Evolutionary conservation across 2,329 filamentous ascomycete species (phyloP), one percentile per base, ranked within the genome.

Genomic region (Amauroascus verrucosus): DNA sequence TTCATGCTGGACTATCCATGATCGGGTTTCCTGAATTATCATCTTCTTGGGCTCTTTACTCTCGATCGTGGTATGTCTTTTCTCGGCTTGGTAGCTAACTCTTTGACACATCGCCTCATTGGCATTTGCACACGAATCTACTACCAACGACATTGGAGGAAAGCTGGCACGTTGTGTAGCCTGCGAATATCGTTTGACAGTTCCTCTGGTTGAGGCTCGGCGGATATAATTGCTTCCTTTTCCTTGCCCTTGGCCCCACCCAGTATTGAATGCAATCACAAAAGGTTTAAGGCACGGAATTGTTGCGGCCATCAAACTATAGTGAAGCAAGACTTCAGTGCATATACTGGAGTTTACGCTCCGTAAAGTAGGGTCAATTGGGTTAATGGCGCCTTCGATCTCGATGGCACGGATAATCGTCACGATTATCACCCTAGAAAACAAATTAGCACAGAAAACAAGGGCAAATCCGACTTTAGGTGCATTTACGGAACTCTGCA

Each of bases 231-330:
- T 53, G 28, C 48, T 50, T 40, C 52, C 40, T 52, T 57, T 35
- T 44, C 54, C 20, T 54, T 57, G 13, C 53, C 49, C 35, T 43
- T 54, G 11, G 18, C 55, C 22, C 48, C 49, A 54, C 46, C 37
- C 44, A 16, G 54, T 53, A 48, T 52, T 57, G 46, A 60, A 47
- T 46, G 56, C 51, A 28, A 56, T 33, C 35, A 58, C 48, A 45
- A 55, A 55, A 16, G 46, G 58, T 32, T 48, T 55, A 18, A 52
- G 54, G 18, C 70, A 71, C 3, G 70, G 69, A 13, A 73, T 61
- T 0, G 70, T 74, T 37, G 68, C 67, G 0, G 68, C 62, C 49
- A 71, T 70, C 24, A 74, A 63, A 14, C 69, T 68, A 60, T 67
- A 71, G 30, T 69, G 65, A 22, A 73, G 61, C 37, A 73, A 61